Base-by-base conservation (phyloP, 257 asterid genomes). In the Gentiana macrophylla region DNA sequence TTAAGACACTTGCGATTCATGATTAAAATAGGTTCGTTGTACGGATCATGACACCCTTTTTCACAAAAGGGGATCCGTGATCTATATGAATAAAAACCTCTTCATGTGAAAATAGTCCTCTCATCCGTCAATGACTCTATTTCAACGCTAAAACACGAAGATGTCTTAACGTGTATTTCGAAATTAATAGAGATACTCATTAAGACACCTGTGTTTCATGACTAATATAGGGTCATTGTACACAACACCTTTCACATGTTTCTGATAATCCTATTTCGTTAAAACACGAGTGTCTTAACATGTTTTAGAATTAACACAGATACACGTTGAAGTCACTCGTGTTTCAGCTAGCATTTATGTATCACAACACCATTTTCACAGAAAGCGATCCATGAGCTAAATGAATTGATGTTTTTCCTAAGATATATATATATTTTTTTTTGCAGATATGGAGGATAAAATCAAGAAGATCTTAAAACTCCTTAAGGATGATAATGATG, bases 381-480 rank as follows among this genome's bases (percentile, higher is more conserved):
- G 49, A 13, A 15, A 15, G 24, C 24, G 24, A 15, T 15, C 24
- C 24, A 15, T 15, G 24, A 15, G 24, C 24, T 15, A 48, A 46
- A 35, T 4, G n/a, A 6, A 4, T 1, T 35, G 37, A 36, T 11
- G 7, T 9, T 32, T 8, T 52, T 4, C 10, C 32, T 32, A 4
- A 0, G 6, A 32, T 8, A 4, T 6, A n/a, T 6, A 32, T 32
- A 10, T 37, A 50, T 36, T 53, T 33, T 70, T 46, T 63, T 24
- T 70, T 79, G 86, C 86, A 85, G 97, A 80, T 54, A 75, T 79
- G 46, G 95, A 88, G n/a, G 75, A 54, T 49, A 88, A 83, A 75
- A 72, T 92, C 74, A 80, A 85, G 77, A 80, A 70, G 80, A 82
- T 92, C 63, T 56, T 85, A 35, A 62, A 70, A 67, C 68, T 56